These are phyloP conservation scores for Myxozyma melibiosi DNA, from an alignment of 805 yeast genomes.

Conservation along the genomic window DNA sequence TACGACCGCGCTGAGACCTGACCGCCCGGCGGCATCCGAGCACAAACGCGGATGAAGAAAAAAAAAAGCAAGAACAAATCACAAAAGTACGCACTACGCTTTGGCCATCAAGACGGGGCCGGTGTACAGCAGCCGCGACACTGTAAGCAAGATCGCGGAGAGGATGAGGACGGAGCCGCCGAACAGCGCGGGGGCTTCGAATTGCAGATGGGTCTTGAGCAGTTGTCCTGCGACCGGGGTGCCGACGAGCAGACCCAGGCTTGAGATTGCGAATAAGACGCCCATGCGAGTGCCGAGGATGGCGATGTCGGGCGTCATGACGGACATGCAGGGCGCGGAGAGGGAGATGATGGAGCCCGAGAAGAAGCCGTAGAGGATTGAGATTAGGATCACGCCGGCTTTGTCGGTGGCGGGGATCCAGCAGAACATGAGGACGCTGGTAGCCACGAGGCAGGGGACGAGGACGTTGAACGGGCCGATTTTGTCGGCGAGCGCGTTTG, in stretches of 20 bases:
- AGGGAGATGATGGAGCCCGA: slow-evolving; percentile 42
- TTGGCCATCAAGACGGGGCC: too few relatives aligned
- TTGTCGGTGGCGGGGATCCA: slow-evolving; percentile 42
- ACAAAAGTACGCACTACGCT: too few relatives aligned
- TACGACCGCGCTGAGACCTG: too few relatives aligned
- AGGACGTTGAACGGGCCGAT: slow-evolving; percentile 52
- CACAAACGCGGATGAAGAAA: too few relatives aligned
- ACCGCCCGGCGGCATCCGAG: too few relatives aligned
- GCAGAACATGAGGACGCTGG: slow-evolving; percentile 40
- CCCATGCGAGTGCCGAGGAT: slow-evolving; percentile 55
- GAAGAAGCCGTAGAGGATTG: slow-evolving; percentile 41
- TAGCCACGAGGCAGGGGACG: slow-evolving; percentile 38
- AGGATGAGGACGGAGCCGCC: too few relatives aligned
- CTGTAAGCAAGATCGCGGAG: too few relatives aligned
- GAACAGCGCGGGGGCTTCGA: too few relatives aligned
- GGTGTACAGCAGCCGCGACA: too few relatives aligned
- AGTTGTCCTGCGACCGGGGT: slow-evolving; percentile 41
- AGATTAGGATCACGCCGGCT: slow-evolving; percentile 40
- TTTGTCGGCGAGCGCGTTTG: slow-evolving; percentile 52
- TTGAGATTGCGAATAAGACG: slow-evolving; percentile 56
- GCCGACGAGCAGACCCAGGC: slow-evolving; percentile 49
- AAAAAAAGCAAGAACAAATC: too few relatives aligned
- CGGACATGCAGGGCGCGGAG: slow-evolving; percentile 39
- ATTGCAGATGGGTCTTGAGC: too few relatives aligned
- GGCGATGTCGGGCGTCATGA: slow-evolving; percentile 34